Conservation (phyloP, 495 filamentous ascomycete genomes). For the Chaetomium fimeti region DNA sequence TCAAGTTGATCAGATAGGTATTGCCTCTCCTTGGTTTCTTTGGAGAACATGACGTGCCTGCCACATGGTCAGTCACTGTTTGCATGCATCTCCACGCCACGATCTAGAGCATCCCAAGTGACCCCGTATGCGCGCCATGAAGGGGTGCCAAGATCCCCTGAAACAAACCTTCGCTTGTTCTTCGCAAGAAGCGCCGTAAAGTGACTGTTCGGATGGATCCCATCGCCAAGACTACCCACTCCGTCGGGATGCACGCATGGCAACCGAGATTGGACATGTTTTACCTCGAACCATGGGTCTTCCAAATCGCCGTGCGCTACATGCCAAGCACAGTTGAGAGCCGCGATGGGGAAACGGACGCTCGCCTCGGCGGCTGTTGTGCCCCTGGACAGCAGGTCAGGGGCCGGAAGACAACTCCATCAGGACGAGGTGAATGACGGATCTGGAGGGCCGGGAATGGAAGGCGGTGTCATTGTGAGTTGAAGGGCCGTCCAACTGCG, state of each 20-base stretch:
- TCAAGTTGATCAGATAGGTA: too few species aligned
- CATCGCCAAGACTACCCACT: neutral
- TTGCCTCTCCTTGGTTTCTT: too few species aligned
- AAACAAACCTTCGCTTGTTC: neutral
- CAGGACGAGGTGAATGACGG: neutral
- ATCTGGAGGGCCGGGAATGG: neutral
- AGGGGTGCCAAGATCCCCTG: slow-evolving; percentile 7
- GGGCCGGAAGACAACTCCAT: neutral
- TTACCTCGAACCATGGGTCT: neutral
- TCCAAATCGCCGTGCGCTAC: neutral
- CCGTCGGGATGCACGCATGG: neutral
- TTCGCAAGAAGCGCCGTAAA: neutral
- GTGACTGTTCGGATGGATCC: neutral
- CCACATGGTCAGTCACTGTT: too few species aligned
- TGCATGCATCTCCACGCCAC: too few species aligned
- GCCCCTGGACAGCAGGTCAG: neutral
- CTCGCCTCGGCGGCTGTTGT: neutral
- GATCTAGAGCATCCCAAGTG: too few species aligned
- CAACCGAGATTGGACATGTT: slow-evolving; percentile 3
- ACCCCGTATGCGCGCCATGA: neutral
- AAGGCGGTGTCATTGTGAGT: neutral
- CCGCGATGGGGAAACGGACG: neutral
- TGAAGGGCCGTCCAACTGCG: neutral
- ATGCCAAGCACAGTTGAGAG: neutral
- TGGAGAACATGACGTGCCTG: too few species aligned